Conservation (phyloP, 192 early-diverging fungal genomes). For the Oehlia diaphana region DNA sequence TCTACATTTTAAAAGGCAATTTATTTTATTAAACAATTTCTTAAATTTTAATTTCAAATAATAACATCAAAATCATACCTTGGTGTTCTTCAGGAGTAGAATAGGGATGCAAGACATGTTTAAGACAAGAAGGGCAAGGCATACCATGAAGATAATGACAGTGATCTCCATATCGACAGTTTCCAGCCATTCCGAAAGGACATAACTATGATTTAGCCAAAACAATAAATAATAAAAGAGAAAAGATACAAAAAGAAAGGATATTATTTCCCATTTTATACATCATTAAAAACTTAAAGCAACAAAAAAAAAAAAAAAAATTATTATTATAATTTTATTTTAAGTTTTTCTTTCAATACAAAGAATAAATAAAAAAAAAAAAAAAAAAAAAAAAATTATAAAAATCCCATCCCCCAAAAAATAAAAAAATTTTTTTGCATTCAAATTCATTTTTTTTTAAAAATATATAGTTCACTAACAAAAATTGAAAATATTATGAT, state of each 20-base stretch:
- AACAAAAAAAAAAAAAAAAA: background rate
- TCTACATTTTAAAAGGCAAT: background rate
- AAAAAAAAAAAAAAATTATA: constrained; percentile 8
- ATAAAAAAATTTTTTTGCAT: constrained; percentile 23
- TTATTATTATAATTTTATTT: constrained; percentile 8
- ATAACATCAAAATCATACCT: constrained; percentile 23
- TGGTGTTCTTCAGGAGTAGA: constrained; percentile 28
- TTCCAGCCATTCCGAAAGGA: constrained; percentile 29
- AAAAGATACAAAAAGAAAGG: constrained; percentile 8
- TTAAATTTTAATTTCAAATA: background rate
- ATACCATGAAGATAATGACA: constrained; percentile 31
- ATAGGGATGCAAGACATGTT: constrained; percentile 33
- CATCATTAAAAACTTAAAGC: background rate
- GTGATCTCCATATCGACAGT: constrained; percentile 27
- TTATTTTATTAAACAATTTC: background rate
- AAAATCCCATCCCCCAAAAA: background rate
- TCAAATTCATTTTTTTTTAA: background rate
- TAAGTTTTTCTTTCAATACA: constrained; percentile 9
- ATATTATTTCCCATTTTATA: constrained; percentile 10
- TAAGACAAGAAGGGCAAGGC: constrained; percentile 30
- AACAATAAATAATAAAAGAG: background rate
- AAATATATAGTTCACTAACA: constrained; percentile 7
- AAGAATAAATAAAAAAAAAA: background rate
- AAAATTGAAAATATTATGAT: constrained; percentile 3
- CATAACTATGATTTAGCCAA: constrained; percentile 27